phyloP scores from a whole-genome alignment of 805 yeast genomes.

The Debaryomyces hansenii region DNA sequence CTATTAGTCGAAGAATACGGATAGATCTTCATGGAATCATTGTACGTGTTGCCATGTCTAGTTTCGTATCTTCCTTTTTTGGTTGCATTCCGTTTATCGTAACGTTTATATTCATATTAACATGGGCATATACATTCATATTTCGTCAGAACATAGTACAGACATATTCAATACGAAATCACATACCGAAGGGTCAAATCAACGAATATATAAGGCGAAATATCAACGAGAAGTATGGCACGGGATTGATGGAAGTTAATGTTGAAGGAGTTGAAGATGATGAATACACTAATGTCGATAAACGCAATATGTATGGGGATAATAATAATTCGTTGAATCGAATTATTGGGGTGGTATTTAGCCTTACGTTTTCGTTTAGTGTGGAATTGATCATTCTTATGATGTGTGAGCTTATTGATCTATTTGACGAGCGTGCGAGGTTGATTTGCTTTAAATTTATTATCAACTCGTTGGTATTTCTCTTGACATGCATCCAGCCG shows the following conservation, averaged over 20 bases:
- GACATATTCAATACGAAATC: constrained; percentile 18
- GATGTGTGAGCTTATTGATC: constrained; percentile 35
- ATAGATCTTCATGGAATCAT: no score
- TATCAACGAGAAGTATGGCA: constrained; percentile 15
- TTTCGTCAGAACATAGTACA: constrained; percentile 26
- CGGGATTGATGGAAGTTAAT: constrained; percentile 15
- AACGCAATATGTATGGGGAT: background rate
- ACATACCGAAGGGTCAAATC: constrained; percentile 21
- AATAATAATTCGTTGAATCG: constrained; percentile 6
- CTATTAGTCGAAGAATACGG: no score
- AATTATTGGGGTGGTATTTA: constrained; percentile 27
- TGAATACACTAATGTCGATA: constrained; percentile 5
- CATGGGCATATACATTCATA: constrained; percentile 21
- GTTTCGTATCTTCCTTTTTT: background rate
- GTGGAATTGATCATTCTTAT: constrained; percentile 31
- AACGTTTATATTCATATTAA: constrained; percentile 14
- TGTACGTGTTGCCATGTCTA: background rate
- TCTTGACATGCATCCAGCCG: constrained; percentile 47
- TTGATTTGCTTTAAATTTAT: constrained; percentile 38
- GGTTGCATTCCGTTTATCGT: constrained; percentile 14
- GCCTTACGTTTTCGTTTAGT: constrained; percentile 29
- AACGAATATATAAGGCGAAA: constrained; percentile 19
- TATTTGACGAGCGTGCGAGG: constrained; percentile 21
- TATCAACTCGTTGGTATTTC: constrained; percentile 36
- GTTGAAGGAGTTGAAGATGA: constrained; percentile 13